Evolutionary conservation across 2,329 filamentous ascomycete species (phyloP).

Genomic region (Fusarium devonianum): DNA sequence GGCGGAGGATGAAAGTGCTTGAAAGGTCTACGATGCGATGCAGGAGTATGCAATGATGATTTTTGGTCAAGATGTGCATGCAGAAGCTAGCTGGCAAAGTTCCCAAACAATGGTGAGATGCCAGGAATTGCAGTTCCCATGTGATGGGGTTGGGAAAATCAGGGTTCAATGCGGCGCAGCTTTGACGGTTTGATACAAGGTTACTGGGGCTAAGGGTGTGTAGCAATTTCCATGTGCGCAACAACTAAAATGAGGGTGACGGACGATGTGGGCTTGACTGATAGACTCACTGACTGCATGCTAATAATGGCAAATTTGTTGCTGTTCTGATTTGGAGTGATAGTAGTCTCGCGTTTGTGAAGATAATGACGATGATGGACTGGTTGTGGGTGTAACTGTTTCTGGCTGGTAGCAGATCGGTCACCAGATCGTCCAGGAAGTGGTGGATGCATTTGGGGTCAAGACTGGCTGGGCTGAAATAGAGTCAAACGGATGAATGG

Average conservation of each 20-base stretch:
- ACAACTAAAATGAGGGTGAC: not conserved
- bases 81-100: not conserved
- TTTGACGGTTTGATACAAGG: constrained; percentile 23
- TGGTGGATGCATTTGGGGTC: constrained; percentile 8
- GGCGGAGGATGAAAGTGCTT: not conserved
- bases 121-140: constrained; percentile 2
- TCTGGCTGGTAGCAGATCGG: too few relatives aligned
- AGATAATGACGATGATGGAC: constrained; percentile 13
- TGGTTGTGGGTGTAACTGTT: too few relatives aligned
- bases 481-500: constrained; percentile 16
- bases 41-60: not conserved
- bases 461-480: constrained; percentile 2
- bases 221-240: constrained; percentile 17
- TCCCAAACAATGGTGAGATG: constrained; percentile 9
- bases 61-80: constrained; percentile 1
- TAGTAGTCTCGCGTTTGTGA: too few relatives aligned
- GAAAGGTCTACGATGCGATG: not conserved
- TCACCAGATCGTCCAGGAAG: constrained; percentile 9
- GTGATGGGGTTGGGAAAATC: constrained; percentile 18
- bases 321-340: constrained; percentile 4
- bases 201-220: too few relatives aligned
- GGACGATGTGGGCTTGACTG: constrained; percentile 3
- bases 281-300: constrained; percentile 5
- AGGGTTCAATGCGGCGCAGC: constrained; percentile 26
- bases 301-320: not conserved